Evolutionary conservation across 2,329 filamentous ascomycete species (phyloP).

Genomic region (Pleoardoris graminearum): DNA sequence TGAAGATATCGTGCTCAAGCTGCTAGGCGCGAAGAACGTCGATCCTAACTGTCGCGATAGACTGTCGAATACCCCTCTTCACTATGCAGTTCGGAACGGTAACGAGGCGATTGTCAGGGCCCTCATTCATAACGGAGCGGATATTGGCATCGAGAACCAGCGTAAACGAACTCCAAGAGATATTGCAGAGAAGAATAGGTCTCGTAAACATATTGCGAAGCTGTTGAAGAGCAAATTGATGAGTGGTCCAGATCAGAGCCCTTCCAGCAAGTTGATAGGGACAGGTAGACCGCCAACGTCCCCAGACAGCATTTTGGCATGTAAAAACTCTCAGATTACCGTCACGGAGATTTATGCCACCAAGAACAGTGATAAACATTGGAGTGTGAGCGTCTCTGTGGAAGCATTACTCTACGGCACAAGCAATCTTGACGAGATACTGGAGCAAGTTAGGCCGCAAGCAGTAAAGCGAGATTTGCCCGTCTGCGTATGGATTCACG

Average conservation of each 20-base stretch:
- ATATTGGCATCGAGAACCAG: slow-evolving; percentile 8
- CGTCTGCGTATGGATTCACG: slow-evolving; percentile 13
- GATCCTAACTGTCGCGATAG: slow-evolving; percentile 6
- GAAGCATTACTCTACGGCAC: slow-evolving; percentile 9
- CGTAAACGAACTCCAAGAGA: slow-evolving; percentile 9
- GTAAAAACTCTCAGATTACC: slow-evolving; percentile 11
- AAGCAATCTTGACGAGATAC: slow-evolving; percentile 6
- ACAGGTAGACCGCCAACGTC: slow-evolving; percentile 1
- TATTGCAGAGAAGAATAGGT: slow-evolving; percentile 8
- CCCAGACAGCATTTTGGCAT: slow-evolving; percentile 6
- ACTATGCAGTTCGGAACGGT: slow-evolving; percentile 7
- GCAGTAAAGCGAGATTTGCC: neutral
- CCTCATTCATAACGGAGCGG: slow-evolving; percentile 8
- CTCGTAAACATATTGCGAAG: slow-evolving; percentile 5
- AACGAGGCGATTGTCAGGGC: slow-evolving; percentile 9
- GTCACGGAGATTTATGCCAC: slow-evolving; percentile 11
- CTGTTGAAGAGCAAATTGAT: slow-evolving; percentile 10
- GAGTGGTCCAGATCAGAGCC: slow-evolving; percentile 8
- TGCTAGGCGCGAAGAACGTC: slow-evolving; percentile 1
- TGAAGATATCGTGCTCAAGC: slow-evolving; percentile 1
- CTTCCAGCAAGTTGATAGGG: neutral
- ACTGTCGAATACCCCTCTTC: slow-evolving; percentile 11
- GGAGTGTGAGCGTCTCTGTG: slow-evolving; percentile 9
- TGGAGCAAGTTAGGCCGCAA: slow-evolving; percentile 8
- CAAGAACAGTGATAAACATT: slow-evolving; percentile 5